These are phyloP conservation scores for Lathyrus sativus DNA, from an alignment of 306 rosid species.

Conservation along the genomic window DNA sequence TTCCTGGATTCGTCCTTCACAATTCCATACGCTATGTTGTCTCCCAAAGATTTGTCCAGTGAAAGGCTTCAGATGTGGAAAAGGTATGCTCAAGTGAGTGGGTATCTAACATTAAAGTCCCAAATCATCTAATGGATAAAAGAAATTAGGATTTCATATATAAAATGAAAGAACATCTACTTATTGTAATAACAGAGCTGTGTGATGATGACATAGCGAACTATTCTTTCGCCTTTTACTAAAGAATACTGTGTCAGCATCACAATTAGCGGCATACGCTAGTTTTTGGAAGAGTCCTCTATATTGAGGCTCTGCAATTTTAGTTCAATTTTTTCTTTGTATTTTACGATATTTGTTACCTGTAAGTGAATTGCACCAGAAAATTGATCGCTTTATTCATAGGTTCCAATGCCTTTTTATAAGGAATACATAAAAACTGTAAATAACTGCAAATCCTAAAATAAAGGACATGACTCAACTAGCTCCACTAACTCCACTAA, in stretches of 20 bases:
- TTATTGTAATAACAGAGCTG: neutral
- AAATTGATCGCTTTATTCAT: no score
- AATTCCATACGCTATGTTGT: constrained; percentile 38
- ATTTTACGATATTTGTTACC: no score
- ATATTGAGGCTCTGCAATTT: neutral
- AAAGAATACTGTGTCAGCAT: constrained; percentile 45
- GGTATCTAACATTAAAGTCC: neutral
- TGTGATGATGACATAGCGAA: constrained; percentile 35
- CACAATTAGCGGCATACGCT: neutral
- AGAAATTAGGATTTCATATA: neutral
- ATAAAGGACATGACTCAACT: no score
- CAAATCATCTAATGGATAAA: neutral
- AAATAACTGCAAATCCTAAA: no score
- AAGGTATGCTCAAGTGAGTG: no score
- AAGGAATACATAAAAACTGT: fast-evolving
- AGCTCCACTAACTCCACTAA: no score
- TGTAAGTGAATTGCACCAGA: no score
- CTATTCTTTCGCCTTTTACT: constrained; percentile 55
- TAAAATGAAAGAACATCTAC: neutral
- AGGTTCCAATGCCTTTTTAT: no score
- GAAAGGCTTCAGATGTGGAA: no score
- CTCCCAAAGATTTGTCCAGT: neutral
- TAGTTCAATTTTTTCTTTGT: neutral
- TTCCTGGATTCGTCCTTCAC: constrained; percentile 15
- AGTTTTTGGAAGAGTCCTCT: neutral